Conservation (phyloP, 495 filamentous ascomycete genomes). For the Margaritispora aquatica region DNA sequence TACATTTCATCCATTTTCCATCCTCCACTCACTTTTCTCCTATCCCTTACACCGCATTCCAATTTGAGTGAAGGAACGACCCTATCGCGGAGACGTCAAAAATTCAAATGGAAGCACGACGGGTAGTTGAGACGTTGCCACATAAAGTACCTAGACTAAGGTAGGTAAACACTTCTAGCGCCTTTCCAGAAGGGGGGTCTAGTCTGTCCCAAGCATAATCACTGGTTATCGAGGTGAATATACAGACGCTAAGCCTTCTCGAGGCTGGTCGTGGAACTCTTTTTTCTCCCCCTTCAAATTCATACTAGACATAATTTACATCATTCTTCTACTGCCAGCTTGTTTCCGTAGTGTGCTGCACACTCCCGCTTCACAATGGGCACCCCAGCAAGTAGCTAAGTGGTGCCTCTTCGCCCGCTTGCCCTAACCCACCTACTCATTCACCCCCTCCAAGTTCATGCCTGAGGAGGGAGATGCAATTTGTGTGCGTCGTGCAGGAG, state of each 20-base stretch:
- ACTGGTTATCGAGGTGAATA: neutral
- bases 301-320: neutral
- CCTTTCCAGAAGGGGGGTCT: conserved; percentile 12
- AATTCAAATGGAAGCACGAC: too few relatives aligned
- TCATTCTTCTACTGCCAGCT: conserved; percentile 8
- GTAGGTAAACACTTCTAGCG: conserved; percentile 18
- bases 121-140: neutral
- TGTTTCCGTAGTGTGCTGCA: conserved; percentile 14
- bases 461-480: too few relatives aligned
- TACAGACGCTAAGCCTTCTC: conserved; percentile 15
- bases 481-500: too few relatives aligned
- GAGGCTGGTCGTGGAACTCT: conserved; percentile 18
- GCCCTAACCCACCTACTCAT: too few relatives aligned
- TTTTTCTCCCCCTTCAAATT: too few relatives aligned
- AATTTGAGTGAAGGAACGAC: neutral
- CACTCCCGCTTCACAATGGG: conserved; percentile 1
- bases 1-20: neutral
- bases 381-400: neutral
- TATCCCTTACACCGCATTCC: neutral
- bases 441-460: neutral
- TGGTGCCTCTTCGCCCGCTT: too few relatives aligned
- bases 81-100: neutral
- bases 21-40: neutral
- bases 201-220: neutral
- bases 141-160: too few relatives aligned